These are phyloP conservation scores for Paraglomus brasilianum DNA, from an alignment of 192 early-diverging fungal genomes.

Conservation along the genomic window DNA sequence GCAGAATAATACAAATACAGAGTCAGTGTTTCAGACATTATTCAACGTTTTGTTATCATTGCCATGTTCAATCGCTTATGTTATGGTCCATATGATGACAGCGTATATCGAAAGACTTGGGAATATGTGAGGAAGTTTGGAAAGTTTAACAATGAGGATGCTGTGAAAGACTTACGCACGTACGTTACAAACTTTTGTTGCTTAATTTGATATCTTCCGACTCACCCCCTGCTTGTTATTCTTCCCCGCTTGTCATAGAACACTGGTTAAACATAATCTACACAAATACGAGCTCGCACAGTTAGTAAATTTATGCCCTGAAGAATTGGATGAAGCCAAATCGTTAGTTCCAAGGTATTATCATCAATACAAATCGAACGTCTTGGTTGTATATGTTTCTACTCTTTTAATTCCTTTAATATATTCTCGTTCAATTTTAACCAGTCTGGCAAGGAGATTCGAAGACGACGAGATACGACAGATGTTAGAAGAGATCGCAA, in stretches of 20 bases:
- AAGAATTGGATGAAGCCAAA: constrained; percentile 88
- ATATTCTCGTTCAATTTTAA: not conserved
- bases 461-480: constrained; percentile 26
- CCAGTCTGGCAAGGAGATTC: constrained; percentile 11
- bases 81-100: not conserved
- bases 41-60: not conserved
- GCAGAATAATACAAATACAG: constrained; percentile 9
- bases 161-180: constrained; percentile 28
- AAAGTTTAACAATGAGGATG: constrained; percentile 29
- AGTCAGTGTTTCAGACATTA: not conserved
- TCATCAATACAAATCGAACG: not conserved
- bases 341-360: constrained; percentile 84
- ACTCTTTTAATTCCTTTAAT: not conserved
- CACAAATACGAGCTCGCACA: constrained; percentile 72
- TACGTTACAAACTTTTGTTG: not conserved
- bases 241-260: not conserved
- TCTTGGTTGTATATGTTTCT: not conserved
- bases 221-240: not conserved
- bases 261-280: constrained; percentile 21
- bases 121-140: constrained; percentile 17
- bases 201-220: not conserved
- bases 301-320: constrained; percentile 88
- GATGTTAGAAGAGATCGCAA: constrained; percentile 26
- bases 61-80: not conserved
- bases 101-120: constrained; percentile 22